These are phyloP conservation scores for Scytalidium lignicola DNA, from an alignment of 2,329 filamentous ascomycete genomes.

Conservation along the genomic window DNA sequence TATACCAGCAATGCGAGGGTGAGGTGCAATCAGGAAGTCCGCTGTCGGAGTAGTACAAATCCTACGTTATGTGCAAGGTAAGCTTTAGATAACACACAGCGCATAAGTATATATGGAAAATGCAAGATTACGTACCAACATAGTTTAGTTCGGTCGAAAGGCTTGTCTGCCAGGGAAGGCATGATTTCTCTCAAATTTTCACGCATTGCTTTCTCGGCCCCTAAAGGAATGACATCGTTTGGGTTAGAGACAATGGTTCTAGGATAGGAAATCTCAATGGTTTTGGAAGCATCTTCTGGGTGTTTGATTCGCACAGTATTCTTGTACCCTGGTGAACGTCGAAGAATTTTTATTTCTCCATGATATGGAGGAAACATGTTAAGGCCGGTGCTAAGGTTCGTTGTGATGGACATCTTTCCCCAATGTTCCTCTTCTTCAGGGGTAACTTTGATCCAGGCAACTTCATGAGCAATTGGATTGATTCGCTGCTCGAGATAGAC, in stretches of 20 bases:
- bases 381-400: slow-evolving; percentile 23
- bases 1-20: slow-evolving; percentile 41
- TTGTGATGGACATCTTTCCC: slow-evolving; percentile 26
- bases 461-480: slow-evolving; percentile 8
- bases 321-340: slow-evolving; percentile 9
- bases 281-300: slow-evolving; percentile 16
- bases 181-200: slow-evolving; percentile 20
- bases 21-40: slow-evolving; percentile 45
- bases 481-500: slow-evolving; percentile 14
- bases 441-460: slow-evolving; percentile 25
- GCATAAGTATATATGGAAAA: not conserved
- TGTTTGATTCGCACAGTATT: slow-evolving; percentile 17
- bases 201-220: slow-evolving; percentile 17
- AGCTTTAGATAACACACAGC: too few relatives aligned
- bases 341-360: slow-evolving; percentile 25
- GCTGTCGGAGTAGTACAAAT: slow-evolving; percentile 31
- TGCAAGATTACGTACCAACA: slow-evolving; percentile 19
- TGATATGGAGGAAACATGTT: slow-evolving; percentile 26
- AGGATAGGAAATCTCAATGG: slow-evolving; percentile 16
- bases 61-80: too few relatives aligned
- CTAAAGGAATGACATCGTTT: slow-evolving; percentile 18
- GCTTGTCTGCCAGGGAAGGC: slow-evolving; percentile 16
- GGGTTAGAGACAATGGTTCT: slow-evolving; percentile 20
- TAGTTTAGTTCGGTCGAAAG: slow-evolving; percentile 20
- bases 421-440: slow-evolving; percentile 16